Evolutionary conservation across 768 basidiomycete genomes (phyloP).

Genomic region (Suillus tomentosus): DNA sequence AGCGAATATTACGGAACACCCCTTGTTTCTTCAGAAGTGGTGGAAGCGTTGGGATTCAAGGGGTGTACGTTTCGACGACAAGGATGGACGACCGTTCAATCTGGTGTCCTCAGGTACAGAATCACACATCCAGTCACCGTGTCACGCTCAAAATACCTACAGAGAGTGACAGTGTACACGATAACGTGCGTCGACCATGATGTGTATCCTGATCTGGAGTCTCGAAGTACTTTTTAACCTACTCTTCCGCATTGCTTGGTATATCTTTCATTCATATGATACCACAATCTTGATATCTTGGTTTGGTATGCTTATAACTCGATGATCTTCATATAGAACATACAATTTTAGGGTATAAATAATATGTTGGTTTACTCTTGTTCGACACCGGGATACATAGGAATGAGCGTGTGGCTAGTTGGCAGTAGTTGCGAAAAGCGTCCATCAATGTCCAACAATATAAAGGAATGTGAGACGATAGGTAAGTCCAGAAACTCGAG

Average conservation of each 20-base stretch:
- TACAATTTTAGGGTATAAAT: not conserved
- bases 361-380: not conserved
- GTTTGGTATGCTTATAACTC: not conserved
- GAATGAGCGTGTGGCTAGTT: slow-evolving; percentile 8
- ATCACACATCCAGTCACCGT: not conserved
- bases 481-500: not conserved
- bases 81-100: slow-evolving; percentile 29
- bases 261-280: not conserved
- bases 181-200: not conserved
- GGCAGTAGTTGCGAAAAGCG: not conserved
- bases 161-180: not conserved
- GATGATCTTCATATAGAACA: not conserved
- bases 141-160: not conserved
- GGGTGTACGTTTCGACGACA: slow-evolving; percentile 35
- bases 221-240: not conserved
- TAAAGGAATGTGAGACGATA: not conserved
- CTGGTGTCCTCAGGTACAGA: slow-evolving; percentile 5
- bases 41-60: slow-evolving; percentile 28
- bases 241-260: slow-evolving; percentile 2
- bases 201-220: not conserved
- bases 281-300: not conserved
- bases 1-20: slow-evolving; percentile 33
- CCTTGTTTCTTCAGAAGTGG: slow-evolving; percentile 32
- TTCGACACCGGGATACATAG: not conserved
- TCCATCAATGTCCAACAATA: not conserved